Base-by-base conservation (phyloP, 352 stramenopile species). In the Blastocystis sp. region DNA sequence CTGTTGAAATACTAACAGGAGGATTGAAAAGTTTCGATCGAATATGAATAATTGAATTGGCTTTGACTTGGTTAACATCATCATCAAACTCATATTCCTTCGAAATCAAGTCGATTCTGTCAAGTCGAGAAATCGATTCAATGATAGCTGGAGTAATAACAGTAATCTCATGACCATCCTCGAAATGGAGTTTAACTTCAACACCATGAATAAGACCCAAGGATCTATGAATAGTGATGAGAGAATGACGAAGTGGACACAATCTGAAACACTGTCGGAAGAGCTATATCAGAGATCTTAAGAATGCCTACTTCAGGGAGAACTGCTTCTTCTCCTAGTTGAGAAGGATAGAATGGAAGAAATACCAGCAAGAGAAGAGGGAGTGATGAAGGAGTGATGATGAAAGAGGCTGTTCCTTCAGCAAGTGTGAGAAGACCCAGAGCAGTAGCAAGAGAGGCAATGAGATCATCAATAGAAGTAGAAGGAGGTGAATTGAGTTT, bases 321-420 rank as follows among this genome's bases (percentile, higher is more conserved):
- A 11, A 80, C n/a, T 24, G 37, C 58, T 24, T 35, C 42, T 21
- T 24, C n/a, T 32, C 69, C 69, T 5, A 80, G n/a, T 3, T 59
- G 69, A 42, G 32, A 49, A 27, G 69, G 43, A 59, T 80, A 63
- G 24, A 80, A 32, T 6, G 69, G 69, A 21, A 80, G 49, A 42
- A 80, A 80, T 16, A 42, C n/a, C 4, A 80, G 21, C 24, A 80
- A 37, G 43, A 63, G 49, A 14, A 80, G 46, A 58, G 69, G 69
- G 37, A 61, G 43, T 21, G 27, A 24, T 12, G 12, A 19, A 21
- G n/a, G 37, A 24, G 69, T 58, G 27, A 39, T 11, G 0, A 49
- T n/a, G 37, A 80, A 63, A 6, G 19, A 35, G 3, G 12, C 19
- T 29, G 24, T 19, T 39, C 69, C 69, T 42, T 80, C 37, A 14